Base-by-base conservation (phyloP, 108 stramenopile species). In the Craspedostauros australis region DNA sequence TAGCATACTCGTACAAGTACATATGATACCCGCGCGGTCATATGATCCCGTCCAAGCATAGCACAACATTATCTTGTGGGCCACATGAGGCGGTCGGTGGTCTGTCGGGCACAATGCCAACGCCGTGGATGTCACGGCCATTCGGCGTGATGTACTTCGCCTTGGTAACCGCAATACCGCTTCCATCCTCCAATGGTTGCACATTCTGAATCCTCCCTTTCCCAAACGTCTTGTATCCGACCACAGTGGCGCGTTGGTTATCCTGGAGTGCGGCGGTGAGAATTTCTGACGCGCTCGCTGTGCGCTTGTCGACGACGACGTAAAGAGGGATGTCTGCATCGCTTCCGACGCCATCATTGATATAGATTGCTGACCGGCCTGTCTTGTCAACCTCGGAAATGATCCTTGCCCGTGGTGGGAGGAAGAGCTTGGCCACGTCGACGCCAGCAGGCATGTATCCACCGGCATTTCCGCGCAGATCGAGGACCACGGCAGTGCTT, bases 131-230 rank as follows among this genome's bases (percentile, higher is more conserved):
- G 54, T 84, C 77, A 12, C 58, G 54, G 23, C 90, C 90, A 15
- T 52, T 44, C 16, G 90, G 90, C 7, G 90, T 88, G 5, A 81
- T 68, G 39, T 91, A 91, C 37, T 77, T 67, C 11, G 90, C 90
- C 38, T 82, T 78, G n/a, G 90, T 91, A 8, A 91, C 54, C 23
- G 83, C 80, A 45, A 91, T 50, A 3, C 90, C 90, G 46, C 68
- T 55, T 18, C 84, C 84, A 64, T 80, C 72, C 18, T 57, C 59
- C 19, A 91, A 38, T 24, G 78, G 68, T 27, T 81, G 80, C 7
- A 91, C 83, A 31, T 76, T 86, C 47, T 91, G 90, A 25, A 91
- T 84, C 36, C 80, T 46, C 5, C 90, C 87, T 39, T 91, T 91
- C 7, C 90, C 90, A 71, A 88, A 91, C n/a, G 87, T 79, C 14